These are phyloP conservation scores for Aquilaria agallochum DNA, from an alignment of 441 rosid species.

Conservation along the genomic window DNA sequence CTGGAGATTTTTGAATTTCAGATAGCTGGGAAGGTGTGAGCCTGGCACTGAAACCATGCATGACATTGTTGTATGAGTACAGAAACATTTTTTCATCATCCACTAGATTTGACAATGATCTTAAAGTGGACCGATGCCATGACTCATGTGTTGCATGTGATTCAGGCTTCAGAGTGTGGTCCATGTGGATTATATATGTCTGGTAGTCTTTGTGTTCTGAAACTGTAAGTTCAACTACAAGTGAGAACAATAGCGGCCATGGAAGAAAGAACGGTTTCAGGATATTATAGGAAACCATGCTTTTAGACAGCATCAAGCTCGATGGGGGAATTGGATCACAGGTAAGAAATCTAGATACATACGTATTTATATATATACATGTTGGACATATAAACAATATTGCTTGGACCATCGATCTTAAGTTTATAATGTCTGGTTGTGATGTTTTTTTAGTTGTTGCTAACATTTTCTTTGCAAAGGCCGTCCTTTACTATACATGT, in stretches of 20 bases:
- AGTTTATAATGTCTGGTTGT: too few species aligned
- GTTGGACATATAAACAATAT: too few species aligned
- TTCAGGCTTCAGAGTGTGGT: slow-evolving; percentile 31
- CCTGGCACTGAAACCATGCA: slow-evolving; percentile 32
- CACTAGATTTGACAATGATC: slow-evolving; percentile 13
- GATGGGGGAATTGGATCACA: too few species aligned
- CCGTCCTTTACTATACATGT: too few species aligned
- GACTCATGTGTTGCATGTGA: slow-evolving; percentile 26
- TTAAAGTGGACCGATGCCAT: slow-evolving; percentile 29
- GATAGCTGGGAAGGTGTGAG: slow-evolving; percentile 23
- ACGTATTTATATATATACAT: too few species aligned
- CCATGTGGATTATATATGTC: slow-evolving; percentile 39
- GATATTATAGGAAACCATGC: too few species aligned
- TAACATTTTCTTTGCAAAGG: too few species aligned
- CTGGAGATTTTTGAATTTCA: slow-evolving; percentile 22
- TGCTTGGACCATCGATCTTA: too few species aligned
- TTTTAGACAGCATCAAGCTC: too few species aligned
- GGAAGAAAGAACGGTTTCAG: not conserved
- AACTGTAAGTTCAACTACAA: slow-evolving; percentile 8
- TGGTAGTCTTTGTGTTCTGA: slow-evolving; percentile 15
- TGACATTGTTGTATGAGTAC: slow-evolving; percentile 31
- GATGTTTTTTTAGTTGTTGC: too few species aligned
- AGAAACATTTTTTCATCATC: slow-evolving; percentile 15
- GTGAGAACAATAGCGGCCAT: slow-evolving; percentile 16
- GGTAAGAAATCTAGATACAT: too few species aligned